Conservation (phyloP, 2,329 filamentous ascomycete genomes). For the Sporothrix brunneoviolacea region DNA sequence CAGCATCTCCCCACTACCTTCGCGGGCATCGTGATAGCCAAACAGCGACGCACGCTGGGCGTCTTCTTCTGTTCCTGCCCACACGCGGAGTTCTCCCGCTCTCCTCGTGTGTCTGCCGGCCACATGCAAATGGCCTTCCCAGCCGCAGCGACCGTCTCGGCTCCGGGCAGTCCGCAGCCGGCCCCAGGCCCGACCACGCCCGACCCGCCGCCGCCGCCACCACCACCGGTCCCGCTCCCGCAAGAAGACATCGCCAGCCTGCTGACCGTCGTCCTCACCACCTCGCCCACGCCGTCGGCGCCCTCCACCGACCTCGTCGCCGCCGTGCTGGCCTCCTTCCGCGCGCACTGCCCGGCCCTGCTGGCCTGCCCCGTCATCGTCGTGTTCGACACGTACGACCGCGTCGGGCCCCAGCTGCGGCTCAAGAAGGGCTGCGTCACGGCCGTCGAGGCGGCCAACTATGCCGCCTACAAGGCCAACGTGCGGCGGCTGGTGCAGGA, state of each 20-base stretch:
- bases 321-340: conserved; percentile 40
- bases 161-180: no score
- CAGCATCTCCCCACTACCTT: no score
- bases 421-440: conserved; percentile 50
- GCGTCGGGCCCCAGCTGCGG: conserved; percentile 35
- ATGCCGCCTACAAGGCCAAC: conserved; percentile 40
- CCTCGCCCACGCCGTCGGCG: conserved; percentile 48
- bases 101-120: no score
- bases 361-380: conserved; percentile 40
- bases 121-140: no score
- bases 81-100: no score
- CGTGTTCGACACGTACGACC: conserved; percentile 47
- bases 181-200: no score
- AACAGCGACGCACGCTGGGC: no score
- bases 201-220: no score
- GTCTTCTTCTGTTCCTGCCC: no score
- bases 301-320: conserved; percentile 47
- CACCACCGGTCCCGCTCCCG: neutral
- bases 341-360: conserved; percentile 34
- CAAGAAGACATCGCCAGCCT: conserved; percentile 9
- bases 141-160: no score
- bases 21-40: no score
- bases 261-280: conserved; percentile 45
- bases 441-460: conserved; percentile 34
- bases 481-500: conserved; percentile 35